phyloP scores from a whole-genome alignment of 179 eudicot species.

The Beta lomatogona region DNA sequence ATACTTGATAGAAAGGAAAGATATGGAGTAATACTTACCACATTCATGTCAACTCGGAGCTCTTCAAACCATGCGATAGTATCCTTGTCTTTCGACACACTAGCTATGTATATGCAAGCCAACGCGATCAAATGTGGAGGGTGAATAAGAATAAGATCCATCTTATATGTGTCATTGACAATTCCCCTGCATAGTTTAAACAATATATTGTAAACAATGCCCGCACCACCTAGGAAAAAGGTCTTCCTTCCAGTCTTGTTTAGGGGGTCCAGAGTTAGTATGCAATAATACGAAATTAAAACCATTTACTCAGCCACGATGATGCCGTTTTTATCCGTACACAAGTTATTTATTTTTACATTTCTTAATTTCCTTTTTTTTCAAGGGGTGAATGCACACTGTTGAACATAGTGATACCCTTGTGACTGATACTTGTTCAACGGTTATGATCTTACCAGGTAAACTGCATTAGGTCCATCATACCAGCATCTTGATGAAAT shows the following conservation, averaged over 20 bases:
- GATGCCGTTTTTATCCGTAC: neutral
- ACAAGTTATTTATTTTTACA: neutral
- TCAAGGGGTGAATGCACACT: neutral
- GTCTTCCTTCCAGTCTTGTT: too few species aligned
- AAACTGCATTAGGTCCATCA: slow-evolving; percentile 82
- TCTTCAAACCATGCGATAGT: slow-evolving; percentile 96
- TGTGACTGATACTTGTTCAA: neutral
- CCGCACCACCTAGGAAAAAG: neutral
- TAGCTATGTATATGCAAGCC: slow-evolving; percentile 95
- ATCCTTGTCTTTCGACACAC: slow-evolving; percentile 86
- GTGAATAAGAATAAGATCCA: slow-evolving; percentile 88
- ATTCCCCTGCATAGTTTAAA: slow-evolving; percentile 64
- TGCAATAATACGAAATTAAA: too few species aligned
- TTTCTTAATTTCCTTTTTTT: neutral
- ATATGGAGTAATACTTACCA: slow-evolving; percentile 48
- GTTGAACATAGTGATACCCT: neutral
- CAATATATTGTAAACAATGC: slow-evolving; percentile 1
- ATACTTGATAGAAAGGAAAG: neutral
- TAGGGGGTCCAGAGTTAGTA: too few species aligned
- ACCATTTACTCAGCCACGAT: too few species aligned
- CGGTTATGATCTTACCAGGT: slow-evolving; percentile 66
- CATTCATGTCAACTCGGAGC: slow-evolving; percentile 95
- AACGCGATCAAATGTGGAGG: slow-evolving; percentile 92
- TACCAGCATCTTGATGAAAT: slow-evolving; percentile 93
- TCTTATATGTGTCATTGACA: slow-evolving; percentile 93